A percentile compares a stretch with the other conserved stretches of the same genome.
phyloP scores from a whole-genome alignment of 1,284 basidiomycete genomes.

The Pseudozyma sp. region DNA sequence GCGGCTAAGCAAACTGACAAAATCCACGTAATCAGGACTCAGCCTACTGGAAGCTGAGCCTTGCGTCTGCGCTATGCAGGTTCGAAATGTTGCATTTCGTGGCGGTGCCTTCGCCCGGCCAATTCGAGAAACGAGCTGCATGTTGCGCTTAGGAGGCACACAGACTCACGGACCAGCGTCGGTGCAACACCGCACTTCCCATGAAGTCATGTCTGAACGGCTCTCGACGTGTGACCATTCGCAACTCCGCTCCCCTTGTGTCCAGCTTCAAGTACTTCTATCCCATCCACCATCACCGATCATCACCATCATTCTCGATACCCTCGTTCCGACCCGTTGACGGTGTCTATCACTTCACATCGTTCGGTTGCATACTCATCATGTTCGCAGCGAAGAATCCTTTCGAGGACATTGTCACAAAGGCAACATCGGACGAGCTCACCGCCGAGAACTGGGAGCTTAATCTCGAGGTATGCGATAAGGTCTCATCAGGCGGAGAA shows the following conservation, averaged over 20 bases:
- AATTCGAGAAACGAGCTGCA: conserved; percentile 4
- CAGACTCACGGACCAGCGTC: conserved; percentile 20
- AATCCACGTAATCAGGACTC: conserved; percentile 24
- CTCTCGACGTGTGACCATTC: neutral
- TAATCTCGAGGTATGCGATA: conserved; percentile 94
- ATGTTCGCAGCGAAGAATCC: conserved; percentile 75
- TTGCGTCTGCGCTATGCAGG: neutral
- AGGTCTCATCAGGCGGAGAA: conserved; percentile 86
- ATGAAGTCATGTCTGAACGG: neutral
- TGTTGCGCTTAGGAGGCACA: conserved; percentile 11
- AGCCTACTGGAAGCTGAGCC: neutral
- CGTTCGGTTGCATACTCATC: neutral
- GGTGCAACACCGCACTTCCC: neutral
- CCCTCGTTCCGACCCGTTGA: neutral
- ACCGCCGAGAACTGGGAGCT: conserved; percentile 96
- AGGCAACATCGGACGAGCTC: conserved; percentile 94
- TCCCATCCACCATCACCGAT: neutral
- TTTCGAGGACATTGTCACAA: conserved; percentile 93
- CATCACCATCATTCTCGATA: neutral
- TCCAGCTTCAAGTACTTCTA: neutral
- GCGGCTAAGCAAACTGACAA: conserved; percentile 1
- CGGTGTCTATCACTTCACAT: no score
- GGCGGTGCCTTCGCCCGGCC: conserved; percentile 7
- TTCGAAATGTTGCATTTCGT: conserved; percentile 2
- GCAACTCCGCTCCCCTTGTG: neutral